phyloP scores from a whole-genome alignment of 2,329 filamentous ascomycete species.

The Colletotrichum sp. region DNA sequence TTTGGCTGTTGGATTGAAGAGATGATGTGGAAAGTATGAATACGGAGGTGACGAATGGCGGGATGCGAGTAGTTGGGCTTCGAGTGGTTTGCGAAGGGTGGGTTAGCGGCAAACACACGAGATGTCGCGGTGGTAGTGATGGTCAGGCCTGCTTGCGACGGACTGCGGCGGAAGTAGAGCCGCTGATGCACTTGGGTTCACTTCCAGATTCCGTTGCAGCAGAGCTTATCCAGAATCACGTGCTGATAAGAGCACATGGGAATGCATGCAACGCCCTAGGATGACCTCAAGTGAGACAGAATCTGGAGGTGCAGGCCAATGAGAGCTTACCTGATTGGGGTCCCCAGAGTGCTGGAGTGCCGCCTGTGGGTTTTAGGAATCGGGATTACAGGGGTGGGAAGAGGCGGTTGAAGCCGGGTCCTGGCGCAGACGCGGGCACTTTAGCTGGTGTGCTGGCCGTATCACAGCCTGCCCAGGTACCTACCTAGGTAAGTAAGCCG shows the following conservation, averaged over 20 bases:
- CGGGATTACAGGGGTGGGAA: background rate
- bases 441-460: background rate
- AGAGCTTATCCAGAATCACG: slow-evolving; percentile 11
- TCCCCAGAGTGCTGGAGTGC: background rate
- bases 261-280: background rate
- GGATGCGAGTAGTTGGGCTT: background rate
- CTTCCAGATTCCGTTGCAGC: background rate
- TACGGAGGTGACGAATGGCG: background rate
- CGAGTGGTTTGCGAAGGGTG: background rate
- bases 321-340: background rate
- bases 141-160: background rate
- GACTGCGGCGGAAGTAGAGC: background rate
- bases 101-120: background rate
- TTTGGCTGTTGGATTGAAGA: background rate
- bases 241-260: background rate
- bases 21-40: background rate
- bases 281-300: background rate
- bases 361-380: background rate
- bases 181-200: background rate
- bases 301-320: background rate
- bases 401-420: background rate
- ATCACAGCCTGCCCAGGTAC: background rate
- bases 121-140: background rate
- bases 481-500: background rate
- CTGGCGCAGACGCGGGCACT: background rate